Base-by-base conservation (phyloP, 495 filamentous ascomycete species). In the Talaromyces borbonicus region DNA sequence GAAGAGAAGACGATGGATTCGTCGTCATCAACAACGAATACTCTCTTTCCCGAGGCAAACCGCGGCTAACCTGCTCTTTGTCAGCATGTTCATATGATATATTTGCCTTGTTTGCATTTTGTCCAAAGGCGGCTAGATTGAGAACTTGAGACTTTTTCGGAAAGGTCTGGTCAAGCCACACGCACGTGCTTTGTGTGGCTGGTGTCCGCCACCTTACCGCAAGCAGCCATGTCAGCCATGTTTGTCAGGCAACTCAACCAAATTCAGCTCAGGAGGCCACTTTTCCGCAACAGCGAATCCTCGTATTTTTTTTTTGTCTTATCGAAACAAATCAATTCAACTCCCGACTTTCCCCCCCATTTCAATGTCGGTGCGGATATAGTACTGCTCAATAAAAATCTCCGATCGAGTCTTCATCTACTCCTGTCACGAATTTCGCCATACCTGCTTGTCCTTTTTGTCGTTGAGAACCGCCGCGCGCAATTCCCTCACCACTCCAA, bases 31-130 rank as follows among this genome's bases (percentile, higher is more conserved):
- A 4, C 8, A 2, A 3, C 24, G 24, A 8, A 5, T 5, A 41
- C 15, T 7, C 12, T 1, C 20, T 45, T 30, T 31, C 23, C 62
- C 60, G 60, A 58, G 60, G 56, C 50, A 50, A 56, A 39, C 48
- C 48, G 48, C 16, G 32, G 22, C 4, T 22, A 48, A 27, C 46
- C 46, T n/a, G 35, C 18, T 38, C 22, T 20, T 8, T 20, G 16
- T 16, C 16, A 1, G 35, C 35, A 12, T 8, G 5, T 16, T 16
- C 49, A 55, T 50, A 37, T 58, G 52, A 56, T 46, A 1, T 16
- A 31, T 44, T 31, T 31, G 39, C 39, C 15, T 16, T 44, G 42
- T 44, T 44, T 33, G 42, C 41, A 43, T 32, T 19, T n/a, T 11
- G 12, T 25, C 23, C 23, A 11, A 42, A 42, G 19, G 12, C 42